These are phyloP conservation scores for Hymenoscyphus fraxineus DNA, from an alignment of 2,329 filamentous ascomycete genomes.

Conservation along the genomic window DNA sequence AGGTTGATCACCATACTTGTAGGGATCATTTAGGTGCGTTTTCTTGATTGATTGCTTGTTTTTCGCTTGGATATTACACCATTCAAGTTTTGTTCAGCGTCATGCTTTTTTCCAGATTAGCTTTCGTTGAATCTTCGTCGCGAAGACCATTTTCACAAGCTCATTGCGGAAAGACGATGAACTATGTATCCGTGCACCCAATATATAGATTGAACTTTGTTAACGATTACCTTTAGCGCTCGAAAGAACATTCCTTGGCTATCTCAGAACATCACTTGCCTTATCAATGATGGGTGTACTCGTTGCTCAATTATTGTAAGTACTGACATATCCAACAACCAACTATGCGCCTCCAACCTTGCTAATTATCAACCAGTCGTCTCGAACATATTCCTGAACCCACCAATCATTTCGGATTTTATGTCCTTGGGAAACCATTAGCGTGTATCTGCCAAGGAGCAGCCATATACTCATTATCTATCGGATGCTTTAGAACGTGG, in stretches of 20 bases:
- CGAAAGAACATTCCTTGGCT: slow-evolving; percentile 70
- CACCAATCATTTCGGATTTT: slow-evolving; percentile 51
- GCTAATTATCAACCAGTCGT: slow-evolving; percentile 41
- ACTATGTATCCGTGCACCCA: too few species aligned
- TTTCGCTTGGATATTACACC: not conserved
- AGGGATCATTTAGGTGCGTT: slow-evolving; percentile 54
- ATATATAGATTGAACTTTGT: not conserved
- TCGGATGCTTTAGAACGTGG: slow-evolving; percentile 59
- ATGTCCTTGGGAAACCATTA: slow-evolving; percentile 57
- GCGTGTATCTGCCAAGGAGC: slow-evolving; percentile 40
- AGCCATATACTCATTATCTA: slow-evolving; percentile 39
- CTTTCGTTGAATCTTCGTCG: not conserved
- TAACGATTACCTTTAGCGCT: slow-evolving; percentile 49
- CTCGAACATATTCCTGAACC: slow-evolving; percentile 40
- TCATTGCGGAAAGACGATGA: not conserved
- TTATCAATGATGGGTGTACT: slow-evolving; percentile 64
- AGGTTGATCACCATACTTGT: slow-evolving; percentile 47
- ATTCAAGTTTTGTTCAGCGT: too few species aligned
- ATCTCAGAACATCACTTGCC: slow-evolving; percentile 66
- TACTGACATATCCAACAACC: slow-evolving; percentile 1
- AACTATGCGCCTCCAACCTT: not conserved
- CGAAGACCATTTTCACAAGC: not conserved
- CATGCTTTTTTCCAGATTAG: too few species aligned
- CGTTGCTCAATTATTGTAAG: slow-evolving; percentile 61
- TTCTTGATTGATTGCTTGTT: not conserved